phyloP scores from a whole-genome alignment of 2,329 filamentous ascomycete species.

The Nemania diffusa region DNA sequence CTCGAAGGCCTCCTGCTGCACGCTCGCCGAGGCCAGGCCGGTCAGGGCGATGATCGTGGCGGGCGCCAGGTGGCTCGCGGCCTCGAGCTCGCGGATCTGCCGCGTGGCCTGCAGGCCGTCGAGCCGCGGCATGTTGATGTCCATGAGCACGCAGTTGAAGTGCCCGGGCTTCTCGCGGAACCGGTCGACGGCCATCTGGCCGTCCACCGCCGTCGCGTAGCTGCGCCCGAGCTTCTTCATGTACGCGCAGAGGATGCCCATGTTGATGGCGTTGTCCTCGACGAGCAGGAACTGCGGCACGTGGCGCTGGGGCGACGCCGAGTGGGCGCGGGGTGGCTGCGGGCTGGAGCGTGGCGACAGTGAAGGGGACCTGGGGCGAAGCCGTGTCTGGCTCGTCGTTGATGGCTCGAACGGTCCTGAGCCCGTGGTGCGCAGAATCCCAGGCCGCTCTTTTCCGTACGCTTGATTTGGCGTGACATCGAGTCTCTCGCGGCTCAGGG shows the following conservation, averaged over 20 bases:
- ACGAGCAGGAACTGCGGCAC: constrained; percentile 49
- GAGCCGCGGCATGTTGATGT: constrained; percentile 35
- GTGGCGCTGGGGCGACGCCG: background rate
- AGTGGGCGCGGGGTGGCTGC: background rate
- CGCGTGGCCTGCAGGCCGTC: constrained; percentile 31
- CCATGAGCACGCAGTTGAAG: constrained; percentile 35
- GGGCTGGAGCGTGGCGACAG: constrained; percentile 24
- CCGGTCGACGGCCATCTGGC: constrained; percentile 28
- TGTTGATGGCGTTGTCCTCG: constrained; percentile 56
- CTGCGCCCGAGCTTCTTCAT: constrained; percentile 45
- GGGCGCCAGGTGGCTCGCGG: constrained; percentile 49
- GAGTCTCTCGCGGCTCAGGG: background rate
- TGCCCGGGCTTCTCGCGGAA: constrained; percentile 21
- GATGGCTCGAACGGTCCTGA: constrained; percentile 11
- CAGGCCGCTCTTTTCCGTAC: background rate
- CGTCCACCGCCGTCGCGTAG: constrained; percentile 32
- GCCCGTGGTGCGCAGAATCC: background rate
- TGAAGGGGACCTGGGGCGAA: constrained; percentile 15
- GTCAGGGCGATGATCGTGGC: constrained; percentile 58
- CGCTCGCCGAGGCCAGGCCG: constrained; percentile 56
- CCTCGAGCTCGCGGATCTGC: constrained; percentile 31
- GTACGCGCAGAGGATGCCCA: constrained; percentile 46
- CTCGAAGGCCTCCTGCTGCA: constrained; percentile 58
- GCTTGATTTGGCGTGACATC: background rate
- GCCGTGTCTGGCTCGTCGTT: background rate